phyloP scores from a whole-genome alignment of 768 basidiomycete genomes.

The Calocera viscosa region DNA sequence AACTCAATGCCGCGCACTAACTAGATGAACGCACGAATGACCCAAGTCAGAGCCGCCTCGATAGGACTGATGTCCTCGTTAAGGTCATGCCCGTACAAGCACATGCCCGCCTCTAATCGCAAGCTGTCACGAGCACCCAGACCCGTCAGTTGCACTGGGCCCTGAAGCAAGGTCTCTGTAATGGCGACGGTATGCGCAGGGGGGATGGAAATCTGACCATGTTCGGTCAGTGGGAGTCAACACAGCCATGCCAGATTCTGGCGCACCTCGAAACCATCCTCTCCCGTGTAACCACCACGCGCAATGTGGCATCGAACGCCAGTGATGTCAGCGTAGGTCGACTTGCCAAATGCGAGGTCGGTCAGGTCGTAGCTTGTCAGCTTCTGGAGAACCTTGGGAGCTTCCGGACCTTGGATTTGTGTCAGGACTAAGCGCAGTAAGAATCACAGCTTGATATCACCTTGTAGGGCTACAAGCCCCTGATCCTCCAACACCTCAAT shows the following conservation, averaged over 20 bases:
- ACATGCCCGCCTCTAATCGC: conserved; percentile 94
- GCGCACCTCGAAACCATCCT: conserved; percentile 90
- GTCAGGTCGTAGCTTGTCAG: conserved; percentile 63
- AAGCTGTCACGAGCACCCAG: conserved; percentile 87
- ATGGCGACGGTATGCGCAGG: conserved; percentile 61
- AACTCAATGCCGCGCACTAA: background rate
- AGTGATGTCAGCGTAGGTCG: conserved; percentile 66
- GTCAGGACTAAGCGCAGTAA: background rate
- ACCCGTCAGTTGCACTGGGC: conserved; percentile 68
- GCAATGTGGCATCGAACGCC: conserved; percentile 76
- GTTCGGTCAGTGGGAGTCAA: background rate
- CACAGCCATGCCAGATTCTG: background rate
- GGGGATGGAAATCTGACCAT: conserved; percentile 72
- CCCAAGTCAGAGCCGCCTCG: conserved; percentile 86
- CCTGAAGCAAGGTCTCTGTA: conserved; percentile 46
- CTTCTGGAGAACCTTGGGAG: conserved; percentile 64
- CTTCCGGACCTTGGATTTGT: conserved; percentile 53
- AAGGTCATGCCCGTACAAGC: conserved; percentile 87
- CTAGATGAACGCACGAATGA: conserved; percentile 53
- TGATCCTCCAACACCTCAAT: conserved; percentile 69
- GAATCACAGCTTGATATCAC: conserved; percentile 31
- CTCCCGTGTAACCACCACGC: conserved; percentile 93
- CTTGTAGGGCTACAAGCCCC: conserved; percentile 87
- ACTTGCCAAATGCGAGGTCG: conserved; percentile 69
- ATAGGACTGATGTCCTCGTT: conserved; percentile 77